These are phyloP conservation scores for Gleditsia sinensis DNA, from an alignment of 306 rosid genomes.

Conservation along the genomic window DNA sequence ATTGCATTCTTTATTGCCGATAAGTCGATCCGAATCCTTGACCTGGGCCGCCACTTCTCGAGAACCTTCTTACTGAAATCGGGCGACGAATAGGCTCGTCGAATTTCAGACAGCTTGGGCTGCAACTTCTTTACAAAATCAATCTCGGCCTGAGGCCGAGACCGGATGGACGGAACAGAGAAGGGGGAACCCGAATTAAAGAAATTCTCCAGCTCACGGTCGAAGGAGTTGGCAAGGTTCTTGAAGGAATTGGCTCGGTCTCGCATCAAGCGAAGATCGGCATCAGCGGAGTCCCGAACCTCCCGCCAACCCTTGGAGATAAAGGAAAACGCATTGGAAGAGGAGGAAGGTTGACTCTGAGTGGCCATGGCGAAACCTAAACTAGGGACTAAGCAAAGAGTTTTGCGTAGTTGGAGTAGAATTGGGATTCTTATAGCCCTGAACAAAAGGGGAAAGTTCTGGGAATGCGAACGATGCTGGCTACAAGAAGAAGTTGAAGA, in stretches of 20 bases:
- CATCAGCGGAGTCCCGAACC: constrained; percentile 92
- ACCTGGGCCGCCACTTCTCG: constrained; percentile 86
- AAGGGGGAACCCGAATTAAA: constrained; percentile 60
- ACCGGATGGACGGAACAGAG: constrained; percentile 68
- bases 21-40: constrained; percentile 79
- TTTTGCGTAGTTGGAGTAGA: neutral
- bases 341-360: constrained; percentile 49
- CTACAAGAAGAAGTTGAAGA: neutral
- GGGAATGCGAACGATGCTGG: neutral
- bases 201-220: constrained; percentile 91
- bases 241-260: constrained; percentile 92
- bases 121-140: constrained; percentile 84
- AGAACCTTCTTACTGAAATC: constrained; percentile 89
- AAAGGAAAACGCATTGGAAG: constrained; percentile 78
- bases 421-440: neutral
- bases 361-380: constrained; percentile 50
- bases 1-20: constrained; percentile 84
- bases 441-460: neutral
- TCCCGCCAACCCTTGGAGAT: constrained; percentile 92
- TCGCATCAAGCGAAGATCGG: constrained; percentile 81
- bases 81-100: constrained; percentile 84
- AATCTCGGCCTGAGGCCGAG: constrained; percentile 73
- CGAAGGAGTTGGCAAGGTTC: constrained; percentile 85
- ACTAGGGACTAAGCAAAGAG: neutral
- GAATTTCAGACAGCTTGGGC: constrained; percentile 82